phyloP scores from a whole-genome alignment of 2,329 filamentous ascomycete species.

The Cladobotryum protrusum region DNA sequence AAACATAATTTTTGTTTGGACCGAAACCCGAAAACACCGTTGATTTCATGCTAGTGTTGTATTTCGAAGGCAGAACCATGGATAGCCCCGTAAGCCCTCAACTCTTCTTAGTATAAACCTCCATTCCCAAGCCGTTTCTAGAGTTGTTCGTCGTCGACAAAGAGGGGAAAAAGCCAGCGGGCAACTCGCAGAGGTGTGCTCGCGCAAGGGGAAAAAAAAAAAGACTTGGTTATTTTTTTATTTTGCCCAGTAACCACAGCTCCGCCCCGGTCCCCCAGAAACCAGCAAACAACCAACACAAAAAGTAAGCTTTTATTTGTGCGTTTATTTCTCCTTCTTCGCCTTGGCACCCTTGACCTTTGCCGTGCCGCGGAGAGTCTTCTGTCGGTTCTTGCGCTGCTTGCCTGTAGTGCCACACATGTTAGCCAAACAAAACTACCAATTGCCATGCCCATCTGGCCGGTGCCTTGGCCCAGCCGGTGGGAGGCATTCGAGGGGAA shows the following conservation, averaged over 20 bases:
- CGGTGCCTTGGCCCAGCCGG: too few species aligned
- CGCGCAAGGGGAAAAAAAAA: conserved; percentile 14
- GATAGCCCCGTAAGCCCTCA: conserved; percentile 16
- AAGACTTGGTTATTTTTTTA: conserved; percentile 22
- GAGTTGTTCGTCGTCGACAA: conserved; percentile 21
- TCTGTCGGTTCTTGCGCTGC: conserved; percentile 99
- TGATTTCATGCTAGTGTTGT: conserved; percentile 38
- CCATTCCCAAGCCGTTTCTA: conserved; percentile 24
- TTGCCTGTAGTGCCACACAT: conserved; percentile 63
- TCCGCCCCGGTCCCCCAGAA: too few species aligned
- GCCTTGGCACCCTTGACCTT: conserved; percentile 95
- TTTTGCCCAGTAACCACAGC: too few species aligned
- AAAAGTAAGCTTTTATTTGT: conserved; percentile 3
- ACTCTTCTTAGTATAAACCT: too few species aligned
- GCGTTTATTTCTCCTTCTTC: conserved; percentile 86
- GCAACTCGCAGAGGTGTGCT: conserved; percentile 17
- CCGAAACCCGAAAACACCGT: conserved; percentile 36
- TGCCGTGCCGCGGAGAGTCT: conserved; percentile 95
- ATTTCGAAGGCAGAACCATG: conserved; percentile 28
- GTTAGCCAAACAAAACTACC: conserved; percentile 15
- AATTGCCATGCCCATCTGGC: too few species aligned
- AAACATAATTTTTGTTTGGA: conserved; percentile 19
- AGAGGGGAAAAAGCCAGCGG: conserved; percentile 19
- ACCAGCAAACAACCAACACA: conserved; percentile 23
- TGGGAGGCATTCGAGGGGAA: conserved; percentile 27